Evolutionary conservation across 129 eudicot genomes (phyloP).

Genomic region (Arctium minus): DNA sequence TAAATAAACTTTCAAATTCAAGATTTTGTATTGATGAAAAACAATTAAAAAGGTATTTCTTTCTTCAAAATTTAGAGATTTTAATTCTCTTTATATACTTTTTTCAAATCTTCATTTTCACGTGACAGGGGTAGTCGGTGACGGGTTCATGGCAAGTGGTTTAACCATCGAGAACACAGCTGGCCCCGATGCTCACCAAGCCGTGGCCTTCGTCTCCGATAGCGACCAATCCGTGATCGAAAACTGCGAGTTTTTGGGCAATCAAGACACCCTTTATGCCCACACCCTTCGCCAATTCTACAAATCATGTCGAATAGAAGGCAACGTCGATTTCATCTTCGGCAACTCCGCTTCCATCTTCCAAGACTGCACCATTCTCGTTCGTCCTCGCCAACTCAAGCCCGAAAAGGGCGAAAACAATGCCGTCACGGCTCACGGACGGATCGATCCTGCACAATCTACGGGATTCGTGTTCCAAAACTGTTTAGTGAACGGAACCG

Average conservation of each 20-base stretch:
- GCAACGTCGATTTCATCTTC: constrained; percentile 79
- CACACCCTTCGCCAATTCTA: constrained; percentile 69
- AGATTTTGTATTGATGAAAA: not conserved
- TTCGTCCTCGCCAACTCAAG: constrained; percentile 50
- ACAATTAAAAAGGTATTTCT: not conserved
- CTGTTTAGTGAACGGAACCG: constrained; percentile 59
- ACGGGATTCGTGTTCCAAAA: constrained; percentile 62
- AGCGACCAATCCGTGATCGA: constrained; percentile 59
- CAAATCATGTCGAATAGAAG: constrained; percentile 54
- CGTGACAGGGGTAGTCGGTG: constrained; percentile 43
- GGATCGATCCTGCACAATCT: constrained; percentile 64
- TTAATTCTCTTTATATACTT: not conserved
- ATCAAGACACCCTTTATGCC: constrained; percentile 74
- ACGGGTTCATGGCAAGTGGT: constrained; percentile 63
- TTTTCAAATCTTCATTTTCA: too few relatives aligned
- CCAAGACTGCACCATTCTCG: constrained; percentile 52
- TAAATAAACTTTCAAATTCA: not conserved
- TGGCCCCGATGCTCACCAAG: constrained; percentile 74
- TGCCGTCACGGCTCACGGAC: constrained; percentile 75
- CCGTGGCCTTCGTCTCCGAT: constrained; percentile 66
- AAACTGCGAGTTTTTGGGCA: constrained; percentile 59
- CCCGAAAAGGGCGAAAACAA: constrained; percentile 74
- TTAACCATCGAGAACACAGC: constrained; percentile 69
- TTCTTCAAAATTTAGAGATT: not conserved
- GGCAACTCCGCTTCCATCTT: constrained; percentile 67